Evolutionary conservation across 2,329 filamentous ascomycete genomes (phyloP).

Genomic region (Clonostachys rhizophaga): DNA sequence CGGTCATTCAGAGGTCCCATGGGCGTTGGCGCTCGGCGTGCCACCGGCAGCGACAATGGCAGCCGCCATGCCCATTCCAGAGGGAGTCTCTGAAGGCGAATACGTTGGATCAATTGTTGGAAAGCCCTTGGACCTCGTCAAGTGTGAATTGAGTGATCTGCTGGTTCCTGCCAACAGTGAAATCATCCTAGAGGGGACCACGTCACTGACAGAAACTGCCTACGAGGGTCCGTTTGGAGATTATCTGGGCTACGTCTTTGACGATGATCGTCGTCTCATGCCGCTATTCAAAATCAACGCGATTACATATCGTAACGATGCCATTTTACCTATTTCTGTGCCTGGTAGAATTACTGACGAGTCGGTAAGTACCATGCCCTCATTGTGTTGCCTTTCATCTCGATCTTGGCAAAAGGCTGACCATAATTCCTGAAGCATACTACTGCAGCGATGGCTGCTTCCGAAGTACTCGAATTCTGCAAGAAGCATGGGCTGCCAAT

Average conservation of each 20-base stretch:
- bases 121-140: constrained; percentile 37
- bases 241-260: constrained; percentile 19
- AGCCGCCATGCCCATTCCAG: constrained; percentile 40
- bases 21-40: constrained; percentile 39
- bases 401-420: too few relatives aligned
- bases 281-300: constrained; percentile 35
- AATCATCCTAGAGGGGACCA: constrained; percentile 44
- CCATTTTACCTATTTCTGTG: constrained; percentile 42
- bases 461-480: constrained; percentile 30
- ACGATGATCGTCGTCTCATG: constrained; percentile 25
- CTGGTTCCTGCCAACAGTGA: constrained; percentile 42
- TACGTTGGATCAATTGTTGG: constrained; percentile 43
- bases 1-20: constrained; percentile 37
- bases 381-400: neutral
- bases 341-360: constrained; percentile 39
- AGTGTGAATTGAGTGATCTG: constrained; percentile 45
- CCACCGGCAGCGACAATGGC: constrained; percentile 45
- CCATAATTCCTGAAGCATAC: constrained; percentile 11
- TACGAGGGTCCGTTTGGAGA: constrained; percentile 46
- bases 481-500: constrained; percentile 32
- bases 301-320: constrained; percentile 40
- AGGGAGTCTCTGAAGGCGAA: constrained; percentile 38
- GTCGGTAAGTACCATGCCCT: constrained; percentile 13
- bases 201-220: constrained; percentile 34
- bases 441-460: constrained; percentile 35